Percentiles rank a stretch among this genome's conserved stretches.
Evolutionary conservation across 768 basidiomycete genomes (phyloP).

Genomic region (Naematelia encephala): DNA sequence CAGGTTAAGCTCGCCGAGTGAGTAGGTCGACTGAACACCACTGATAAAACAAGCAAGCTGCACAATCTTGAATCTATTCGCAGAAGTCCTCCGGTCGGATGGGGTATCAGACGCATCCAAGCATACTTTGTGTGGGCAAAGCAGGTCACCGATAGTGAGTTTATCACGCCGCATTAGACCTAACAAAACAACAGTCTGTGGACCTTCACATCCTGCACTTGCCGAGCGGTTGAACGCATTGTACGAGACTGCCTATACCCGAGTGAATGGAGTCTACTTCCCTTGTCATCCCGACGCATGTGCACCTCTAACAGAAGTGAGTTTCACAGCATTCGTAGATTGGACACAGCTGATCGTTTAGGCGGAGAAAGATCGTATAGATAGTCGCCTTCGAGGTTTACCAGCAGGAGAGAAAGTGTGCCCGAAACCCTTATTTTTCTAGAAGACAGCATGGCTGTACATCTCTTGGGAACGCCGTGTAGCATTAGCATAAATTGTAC

Average conservation of each 20-base stretch:
- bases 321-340: not conserved
- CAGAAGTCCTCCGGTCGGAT: slow-evolving; percentile 47
- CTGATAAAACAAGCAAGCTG: slow-evolving; percentile 33
- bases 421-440: not conserved
- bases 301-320: slow-evolving; percentile 40
- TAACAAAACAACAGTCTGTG: slow-evolving; percentile 27
- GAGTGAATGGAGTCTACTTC: slow-evolving; percentile 34
- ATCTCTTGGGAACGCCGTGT: not conserved
- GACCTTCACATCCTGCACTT: slow-evolving; percentile 32
- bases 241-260: slow-evolving; percentile 44
- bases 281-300: slow-evolving; percentile 44
- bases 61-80: slow-evolving; percentile 48
- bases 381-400: slow-evolving; percentile 24
- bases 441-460: not conserved
- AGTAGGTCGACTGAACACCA: slow-evolving; percentile 9
- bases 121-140: slow-evolving; percentile 49
- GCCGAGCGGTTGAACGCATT: slow-evolving; percentile 28
- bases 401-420: slow-evolving; percentile 28
- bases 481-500: not conserved
- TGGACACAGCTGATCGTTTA: slow-evolving; percentile 3
- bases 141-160: slow-evolving; percentile 42
- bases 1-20: slow-evolving; percentile 49
- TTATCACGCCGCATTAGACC: not conserved
- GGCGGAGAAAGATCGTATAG: slow-evolving; percentile 35
- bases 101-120: slow-evolving; percentile 43